Base-by-base conservation (phyloP, 805 yeast genomes). In the Lachancea sp. region DNA sequence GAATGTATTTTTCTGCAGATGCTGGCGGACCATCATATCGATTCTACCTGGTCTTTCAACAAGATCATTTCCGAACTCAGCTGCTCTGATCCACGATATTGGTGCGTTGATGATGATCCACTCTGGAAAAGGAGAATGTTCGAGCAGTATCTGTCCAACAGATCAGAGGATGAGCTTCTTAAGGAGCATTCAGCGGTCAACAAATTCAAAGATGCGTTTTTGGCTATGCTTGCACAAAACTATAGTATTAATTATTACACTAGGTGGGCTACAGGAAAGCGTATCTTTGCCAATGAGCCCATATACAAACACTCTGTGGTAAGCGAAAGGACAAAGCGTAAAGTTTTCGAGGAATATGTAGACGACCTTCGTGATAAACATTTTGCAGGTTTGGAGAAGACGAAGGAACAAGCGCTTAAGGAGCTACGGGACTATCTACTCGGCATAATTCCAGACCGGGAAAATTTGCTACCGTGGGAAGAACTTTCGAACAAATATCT, bases 1-100 rank as follows among this genome's bases (percentile, higher is more conserved):
- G 72, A 70, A 31, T 47, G 52, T 4, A 63, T 59, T 8, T 87
- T 81, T 54, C 50, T 68, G 13, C 56, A 64, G 2, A 67, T 87
- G 72, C 63, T 88, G 8, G 58, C 63, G 24, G 75, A 71, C 1
- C 60, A 71, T 28, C 62, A 69, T 6, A 85, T 87, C 2, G 88
- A 81, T 56, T 71, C 83, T 0, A 72, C 82, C 0, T 83, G 90
- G 89, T 72, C 92, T 0, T 86, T 86, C 59, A 75, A 72, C 36
- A 67, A 67, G 42, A 81, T 83, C 1, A 77, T 87, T 62, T 33
- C 55, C 6, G 71, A 74, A 17, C 61, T 63, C 13, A 74, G 82
- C 42, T 70, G 82, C 13, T 56, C 53, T 3, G 79, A 81, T 47
- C 75, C 80, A 2, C 65, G 78, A 12, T 88, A 84, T 52, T 83